Percentiles rank a stretch among this genome's conserved stretches.
These are phyloP conservation scores for Bipolaris zeicola DNA, from an alignment of 2,329 filamentous ascomycete species.

Conservation along the genomic window DNA sequence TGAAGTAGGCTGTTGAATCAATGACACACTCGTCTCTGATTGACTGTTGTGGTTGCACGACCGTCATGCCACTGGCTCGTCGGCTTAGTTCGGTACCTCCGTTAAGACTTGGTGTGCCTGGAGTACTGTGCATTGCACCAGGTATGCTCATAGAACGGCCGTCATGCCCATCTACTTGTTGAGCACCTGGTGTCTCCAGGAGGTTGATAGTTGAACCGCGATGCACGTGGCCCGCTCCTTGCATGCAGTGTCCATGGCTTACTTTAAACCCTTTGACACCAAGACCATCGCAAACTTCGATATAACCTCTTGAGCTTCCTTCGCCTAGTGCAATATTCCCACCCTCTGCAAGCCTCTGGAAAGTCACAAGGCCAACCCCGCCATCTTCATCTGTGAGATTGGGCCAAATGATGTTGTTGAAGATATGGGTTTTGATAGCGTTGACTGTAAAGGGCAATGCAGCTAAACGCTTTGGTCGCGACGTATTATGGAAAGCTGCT, in stretches of 20 bases:
- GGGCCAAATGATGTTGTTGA: constrained; percentile 98
- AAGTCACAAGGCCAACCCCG: constrained; percentile 89
- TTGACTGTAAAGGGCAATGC: constrained; percentile 87
- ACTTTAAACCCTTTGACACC: constrained; percentile 85
- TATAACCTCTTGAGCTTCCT: constrained; percentile 79
- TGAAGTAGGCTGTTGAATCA: constrained; percentile 92
- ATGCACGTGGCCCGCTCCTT: constrained; percentile 56
- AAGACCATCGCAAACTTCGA: constrained; percentile 87
- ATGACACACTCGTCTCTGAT: constrained; percentile 64
- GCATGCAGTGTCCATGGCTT: constrained; percentile 88
- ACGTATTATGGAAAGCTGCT: constrained; percentile 77
- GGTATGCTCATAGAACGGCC: constrained; percentile 45
- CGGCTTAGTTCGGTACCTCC: constrained; percentile 26
- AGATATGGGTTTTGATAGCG: constrained; percentile 91
- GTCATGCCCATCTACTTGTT: constrained; percentile 30
- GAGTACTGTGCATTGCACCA: constrained; percentile 38
- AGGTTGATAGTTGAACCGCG: constrained; percentile 52
- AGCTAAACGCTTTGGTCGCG: constrained; percentile 80
- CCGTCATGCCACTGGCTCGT: constrained; percentile 19
- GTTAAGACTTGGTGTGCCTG: constrained; percentile 43
- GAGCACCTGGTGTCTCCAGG: constrained; percentile 42
- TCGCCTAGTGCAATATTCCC: constrained; percentile 84
- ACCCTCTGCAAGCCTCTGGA: constrained; percentile 84
- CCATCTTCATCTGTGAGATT: constrained; percentile 96
- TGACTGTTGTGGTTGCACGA: constrained; percentile 27